Conservation (phyloP, 768 basidiomycete genomes). For the Pleurotus tuber-regium region DNA sequence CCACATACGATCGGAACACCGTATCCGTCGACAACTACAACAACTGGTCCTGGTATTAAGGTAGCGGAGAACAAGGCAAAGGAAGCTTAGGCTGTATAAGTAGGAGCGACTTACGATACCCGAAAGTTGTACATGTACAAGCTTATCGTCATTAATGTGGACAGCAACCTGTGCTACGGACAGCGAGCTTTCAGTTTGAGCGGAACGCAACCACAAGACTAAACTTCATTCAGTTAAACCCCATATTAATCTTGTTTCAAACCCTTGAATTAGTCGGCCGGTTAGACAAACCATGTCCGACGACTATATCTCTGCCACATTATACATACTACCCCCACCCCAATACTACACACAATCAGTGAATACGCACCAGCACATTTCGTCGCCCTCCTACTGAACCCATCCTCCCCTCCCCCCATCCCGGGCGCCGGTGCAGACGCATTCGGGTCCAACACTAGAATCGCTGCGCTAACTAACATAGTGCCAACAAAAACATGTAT, state of each 20-base stretch:
- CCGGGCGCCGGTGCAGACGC: not conserved
- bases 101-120: not conserved
- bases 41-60: not conserved
- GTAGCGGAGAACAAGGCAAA: not conserved
- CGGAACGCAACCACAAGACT: too few relatives aligned
- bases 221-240: too few relatives aligned
- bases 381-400: not conserved
- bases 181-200: too few relatives aligned
- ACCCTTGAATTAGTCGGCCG: too few relatives aligned
- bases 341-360: conserved; percentile 2
- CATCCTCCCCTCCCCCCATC: not conserved
- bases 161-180: too few relatives aligned
- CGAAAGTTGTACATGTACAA: not conserved
- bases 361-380: conserved; percentile 9
- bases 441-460: conserved; percentile 17
- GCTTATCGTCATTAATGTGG: too few relatives aligned
- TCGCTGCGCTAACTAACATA: conserved; percentile 14
- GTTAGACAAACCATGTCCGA: conserved; percentile 4
- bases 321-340: not conserved
- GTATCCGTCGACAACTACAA: conserved; percentile 16
- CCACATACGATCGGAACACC: conserved; percentile 29
- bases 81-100: not conserved
- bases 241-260: too few relatives aligned
- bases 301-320: conserved; percentile 5
- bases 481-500: conserved; percentile 19